These are phyloP conservation scores for Trypanosoma brucei DNA, from an alignment of 208 protist species.

Conservation along the genomic window DNA sequence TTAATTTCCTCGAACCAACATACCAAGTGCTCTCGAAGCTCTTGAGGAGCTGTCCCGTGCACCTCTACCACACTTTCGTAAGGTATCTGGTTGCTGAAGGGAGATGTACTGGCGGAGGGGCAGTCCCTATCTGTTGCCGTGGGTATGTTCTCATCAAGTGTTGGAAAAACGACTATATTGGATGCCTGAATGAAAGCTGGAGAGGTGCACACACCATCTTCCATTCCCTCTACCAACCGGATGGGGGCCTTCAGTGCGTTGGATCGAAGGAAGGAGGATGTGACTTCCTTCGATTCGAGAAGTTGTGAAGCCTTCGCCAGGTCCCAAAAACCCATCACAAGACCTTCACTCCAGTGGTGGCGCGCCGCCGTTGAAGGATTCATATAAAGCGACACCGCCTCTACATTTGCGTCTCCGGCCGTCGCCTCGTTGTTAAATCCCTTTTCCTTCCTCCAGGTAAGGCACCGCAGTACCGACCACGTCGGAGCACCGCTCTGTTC, in stretches of 20 bases:
- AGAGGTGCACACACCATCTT: conserved; percentile 21
- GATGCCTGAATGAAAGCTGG: conserved; percentile 38
- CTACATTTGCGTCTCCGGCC: too few relatives aligned
- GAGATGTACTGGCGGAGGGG: not conserved
- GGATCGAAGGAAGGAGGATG: conserved; percentile 63
- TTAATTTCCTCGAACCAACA: conserved; percentile 26
- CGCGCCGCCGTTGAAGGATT: conserved; percentile 29
- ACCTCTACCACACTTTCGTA: conserved; percentile 38
- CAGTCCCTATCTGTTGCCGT: conserved; percentile 7
- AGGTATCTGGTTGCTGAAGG: not conserved
- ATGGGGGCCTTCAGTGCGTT: conserved; percentile 34
- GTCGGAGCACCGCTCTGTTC: conserved; percentile 11
- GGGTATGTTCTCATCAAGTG: conserved; percentile 20
- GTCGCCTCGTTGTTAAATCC: too few relatives aligned
- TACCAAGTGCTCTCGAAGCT: conserved; percentile 42
- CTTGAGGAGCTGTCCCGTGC: conserved; percentile 41
- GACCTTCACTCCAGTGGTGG: conserved; percentile 45
- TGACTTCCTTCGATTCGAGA: conserved; percentile 43
- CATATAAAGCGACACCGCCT: conserved; percentile 5
- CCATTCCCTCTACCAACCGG: conserved; percentile 22
- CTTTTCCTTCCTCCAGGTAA: conserved; percentile 4
- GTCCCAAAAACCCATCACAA: conserved; percentile 47
- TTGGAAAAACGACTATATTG: conserved; percentile 60
- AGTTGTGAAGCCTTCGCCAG: conserved; percentile 43
- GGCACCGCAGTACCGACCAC: conserved; percentile 59